Percentiles rank a stretch among this genome's conserved stretches.
Conservation (phyloP, 1,284 basidiomycete species). For the Cerrena zonata region DNA sequence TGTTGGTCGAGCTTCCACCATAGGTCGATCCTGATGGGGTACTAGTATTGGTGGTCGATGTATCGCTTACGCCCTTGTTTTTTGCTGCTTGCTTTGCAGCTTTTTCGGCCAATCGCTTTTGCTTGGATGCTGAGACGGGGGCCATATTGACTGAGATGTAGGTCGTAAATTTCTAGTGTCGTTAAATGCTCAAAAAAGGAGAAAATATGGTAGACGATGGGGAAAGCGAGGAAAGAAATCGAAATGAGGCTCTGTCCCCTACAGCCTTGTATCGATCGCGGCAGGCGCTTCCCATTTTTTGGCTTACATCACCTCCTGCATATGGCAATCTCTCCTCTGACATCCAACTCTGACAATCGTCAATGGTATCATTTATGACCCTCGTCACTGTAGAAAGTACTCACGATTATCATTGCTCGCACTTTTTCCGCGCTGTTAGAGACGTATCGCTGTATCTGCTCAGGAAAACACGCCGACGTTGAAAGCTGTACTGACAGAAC, state of each 20-base stretch:
- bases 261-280: background rate
- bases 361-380: no score
- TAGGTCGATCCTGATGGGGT: conserved; percentile 64
- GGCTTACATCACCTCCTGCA: background rate
- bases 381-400: no score
- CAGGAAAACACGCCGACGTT: no score
- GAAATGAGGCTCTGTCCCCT: background rate
- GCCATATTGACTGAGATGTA: conserved; percentile 42
- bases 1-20: conserved; percentile 55
- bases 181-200: conserved; percentile 4
- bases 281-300: background rate
- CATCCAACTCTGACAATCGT: background rate
- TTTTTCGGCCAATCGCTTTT: conserved; percentile 85
- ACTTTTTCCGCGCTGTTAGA: no score
- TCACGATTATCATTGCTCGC: no score
- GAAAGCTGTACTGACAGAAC: background rate
- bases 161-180: background rate
- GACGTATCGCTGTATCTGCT: background rate
- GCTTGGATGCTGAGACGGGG: conserved; percentile 75
- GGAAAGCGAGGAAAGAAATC: conserved; percentile 6
- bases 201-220: conserved; percentile 2
- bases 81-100: conserved; percentile 71
- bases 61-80: conserved; percentile 34
- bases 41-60: conserved; percentile 44
- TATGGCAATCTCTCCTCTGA: background rate